Evolutionary conservation across 108 stramenopile genomes (phyloP), one percentile per base, ranked within the genome.

Genomic region (Heterococcus sp.): DNA sequence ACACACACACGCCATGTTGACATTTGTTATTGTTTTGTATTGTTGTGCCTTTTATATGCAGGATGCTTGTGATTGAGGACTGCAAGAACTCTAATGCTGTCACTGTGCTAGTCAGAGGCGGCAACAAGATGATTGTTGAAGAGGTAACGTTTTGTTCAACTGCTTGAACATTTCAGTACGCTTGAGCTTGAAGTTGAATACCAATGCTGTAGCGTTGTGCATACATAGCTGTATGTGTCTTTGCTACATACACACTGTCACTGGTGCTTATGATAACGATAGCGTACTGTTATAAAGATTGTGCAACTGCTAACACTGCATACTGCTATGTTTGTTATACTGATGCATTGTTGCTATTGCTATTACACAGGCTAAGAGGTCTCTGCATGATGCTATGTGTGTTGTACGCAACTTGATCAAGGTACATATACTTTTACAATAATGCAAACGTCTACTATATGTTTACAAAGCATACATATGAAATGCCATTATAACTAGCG

Each of bases 341-440:
- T n/a, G n/a, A n/a, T n/a, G n/a, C n/a, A n/a, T n/a, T n/a, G n/a
- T n/a, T n/a, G n/a, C n/a, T n/a, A n/a, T n/a, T n/a, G n/a, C n/a
- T n/a, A n/a, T n/a, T n/a, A 21, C n/a, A 21, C 46, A 58, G 90
- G 96, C 95, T 65, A 98, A 99, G 82, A 93, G 99, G 39, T 96
- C 96, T n/a, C 90, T 99, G 33, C 99, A 99, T 85, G 99, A 99
- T 89, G 96, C 99, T 88, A 98, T 99, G 96, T 99, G 99, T 78
- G 97, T 99, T 66, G 95, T 97, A 28, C 93, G 97, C 32, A 98
- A 98, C 87, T 90, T 99, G 58, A 95, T 99, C 86, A 91, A 84
- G 46, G 46, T 58, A 58, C 21, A 21, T 58, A 58, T 58, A 21
- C 21, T 14, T 58, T 8, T 21, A n/a, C n/a, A n/a, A n/a, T n/a